Conservation (phyloP, 108 stramenopile genomes). For the Nitzschia putrida region DNA sequence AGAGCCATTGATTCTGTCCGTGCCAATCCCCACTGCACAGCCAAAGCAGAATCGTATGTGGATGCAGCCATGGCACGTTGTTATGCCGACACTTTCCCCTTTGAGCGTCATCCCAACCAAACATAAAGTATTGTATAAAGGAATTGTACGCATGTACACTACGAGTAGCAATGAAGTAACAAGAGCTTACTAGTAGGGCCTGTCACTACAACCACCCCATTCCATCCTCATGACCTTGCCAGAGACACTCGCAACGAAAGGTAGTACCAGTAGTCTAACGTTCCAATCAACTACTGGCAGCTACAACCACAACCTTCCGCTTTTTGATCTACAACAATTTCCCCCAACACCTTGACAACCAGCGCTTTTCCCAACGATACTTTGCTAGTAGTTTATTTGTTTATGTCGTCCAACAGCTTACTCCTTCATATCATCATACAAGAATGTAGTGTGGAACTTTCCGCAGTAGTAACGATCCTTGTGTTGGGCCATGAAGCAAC, state of each 20-base stretch:
- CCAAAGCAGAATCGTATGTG: slow-evolving; percentile 75
- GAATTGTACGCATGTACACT: background rate
- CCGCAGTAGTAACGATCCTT: slow-evolving; percentile 99
- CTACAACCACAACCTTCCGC: too few species aligned
- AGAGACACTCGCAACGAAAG: too few species aligned
- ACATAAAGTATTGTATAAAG: slow-evolving; percentile 27
- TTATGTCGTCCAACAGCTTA: slow-evolving; percentile 29
- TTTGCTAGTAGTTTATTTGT: background rate
- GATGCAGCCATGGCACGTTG: slow-evolving; percentile 89
- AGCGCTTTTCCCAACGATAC: too few species aligned
- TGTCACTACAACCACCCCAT: too few species aligned
- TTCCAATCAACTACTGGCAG: too few species aligned
- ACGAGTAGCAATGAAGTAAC: too few species aligned
- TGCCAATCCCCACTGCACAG: slow-evolving; percentile 84
- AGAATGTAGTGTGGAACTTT: slow-evolving; percentile 94
- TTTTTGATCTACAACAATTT: too few species aligned
- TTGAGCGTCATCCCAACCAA: slow-evolving; percentile 85
- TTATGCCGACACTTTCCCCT: slow-evolving; percentile 82
- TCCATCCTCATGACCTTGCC: too few species aligned
- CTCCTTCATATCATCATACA: slow-evolving; percentile 94
- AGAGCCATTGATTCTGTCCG: slow-evolving; percentile 73
- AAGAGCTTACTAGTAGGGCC: too few species aligned
- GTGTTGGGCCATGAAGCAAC: slow-evolving; percentile 99
- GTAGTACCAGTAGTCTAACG: too few species aligned
- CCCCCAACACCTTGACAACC: too few species aligned